These are phyloP conservation scores for Herpotrichia juniperi DNA, from an alignment of 2,329 filamentous ascomycete genomes.

Conservation along the genomic window DNA sequence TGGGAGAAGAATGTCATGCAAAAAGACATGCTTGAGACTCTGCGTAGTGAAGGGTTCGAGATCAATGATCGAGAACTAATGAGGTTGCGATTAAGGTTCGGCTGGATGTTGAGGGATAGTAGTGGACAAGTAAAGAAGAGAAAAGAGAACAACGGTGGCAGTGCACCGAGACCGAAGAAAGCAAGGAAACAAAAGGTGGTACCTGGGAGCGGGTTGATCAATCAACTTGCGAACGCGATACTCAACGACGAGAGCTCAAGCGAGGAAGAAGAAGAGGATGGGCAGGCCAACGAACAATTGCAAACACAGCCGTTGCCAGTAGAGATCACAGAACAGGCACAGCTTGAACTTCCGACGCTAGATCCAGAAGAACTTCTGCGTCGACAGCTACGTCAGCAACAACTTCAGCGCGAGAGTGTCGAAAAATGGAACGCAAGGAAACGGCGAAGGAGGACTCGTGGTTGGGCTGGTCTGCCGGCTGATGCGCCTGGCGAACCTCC, in stretches of 20 bases:
- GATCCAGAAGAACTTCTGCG: conserved; percentile 31
- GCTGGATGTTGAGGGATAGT: conserved; percentile 65
- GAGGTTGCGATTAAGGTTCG: conserved; percentile 71
- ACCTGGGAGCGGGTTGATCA: conserved; percentile 26
- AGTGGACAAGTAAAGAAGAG: background rate
- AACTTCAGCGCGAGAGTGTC: conserved; percentile 63
- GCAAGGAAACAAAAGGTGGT: conserved; percentile 19
- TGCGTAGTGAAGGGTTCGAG: conserved; percentile 74
- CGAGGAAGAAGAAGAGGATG: conserved; percentile 13
- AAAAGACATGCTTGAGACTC: conserved; percentile 72
- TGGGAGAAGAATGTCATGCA: conserved; percentile 78
- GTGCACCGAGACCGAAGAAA: conserved; percentile 13
- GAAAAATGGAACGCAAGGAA: conserved; percentile 69
- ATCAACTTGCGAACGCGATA: conserved; percentile 36
- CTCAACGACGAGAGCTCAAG: conserved; percentile 25
- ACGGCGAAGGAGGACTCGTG: conserved; percentile 69
- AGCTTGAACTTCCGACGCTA: conserved; percentile 13
- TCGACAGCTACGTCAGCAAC: conserved; percentile 35
- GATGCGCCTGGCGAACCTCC: conserved; percentile 71
- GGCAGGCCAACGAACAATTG: conserved; percentile 8
- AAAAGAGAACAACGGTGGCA: background rate
- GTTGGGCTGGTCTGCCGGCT: conserved; percentile 71
- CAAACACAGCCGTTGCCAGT: conserved; percentile 1
- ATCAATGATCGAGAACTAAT: conserved; percentile 75
- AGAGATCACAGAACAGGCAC: background rate